Evolutionary conservation across 2,329 filamentous ascomycete genomes (phyloP).

Genomic region (Colletotrichum ledebouriae): DNA sequence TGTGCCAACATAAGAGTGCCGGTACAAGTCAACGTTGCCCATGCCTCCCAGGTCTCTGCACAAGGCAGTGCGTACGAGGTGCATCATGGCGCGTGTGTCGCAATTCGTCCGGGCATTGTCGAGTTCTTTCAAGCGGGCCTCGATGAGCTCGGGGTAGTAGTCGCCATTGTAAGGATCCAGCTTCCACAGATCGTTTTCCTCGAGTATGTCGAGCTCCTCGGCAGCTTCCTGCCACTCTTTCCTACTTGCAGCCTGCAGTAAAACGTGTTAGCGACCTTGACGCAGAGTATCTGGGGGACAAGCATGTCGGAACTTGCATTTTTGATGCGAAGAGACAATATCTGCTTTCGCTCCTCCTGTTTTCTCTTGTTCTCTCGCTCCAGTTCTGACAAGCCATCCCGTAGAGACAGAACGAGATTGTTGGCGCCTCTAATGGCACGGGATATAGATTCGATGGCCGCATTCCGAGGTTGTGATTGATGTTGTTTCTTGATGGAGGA

Average conservation of each 20-base stretch:
- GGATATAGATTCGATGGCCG: conserved; percentile 44
- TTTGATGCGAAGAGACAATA: conserved; percentile 74
- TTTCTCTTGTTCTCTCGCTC: conserved; percentile 62
- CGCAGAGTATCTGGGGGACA: background rate
- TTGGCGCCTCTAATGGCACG: conserved; percentile 56
- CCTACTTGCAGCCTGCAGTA: conserved; percentile 73
- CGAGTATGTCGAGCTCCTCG: conserved; percentile 80
- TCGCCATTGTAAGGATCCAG: conserved; percentile 70
- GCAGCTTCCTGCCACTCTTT: conserved; percentile 83
- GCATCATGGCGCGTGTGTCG: conserved; percentile 83
- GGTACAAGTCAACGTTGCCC: conserved; percentile 85
- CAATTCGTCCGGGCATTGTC: conserved; percentile 79
- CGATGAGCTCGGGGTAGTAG: conserved; percentile 79
- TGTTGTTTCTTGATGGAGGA: conserved; percentile 36
- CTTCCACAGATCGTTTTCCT: conserved; percentile 89
- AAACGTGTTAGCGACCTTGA: conserved; percentile 3
- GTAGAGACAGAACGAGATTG: conserved; percentile 60
- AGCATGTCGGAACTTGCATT: conserved; percentile 63
- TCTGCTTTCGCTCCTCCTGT: conserved; percentile 71
- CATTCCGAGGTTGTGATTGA: conserved; percentile 19
- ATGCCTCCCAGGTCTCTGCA: conserved; percentile 88
- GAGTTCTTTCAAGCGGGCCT: conserved; percentile 77
- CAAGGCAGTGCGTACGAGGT: conserved; percentile 83
- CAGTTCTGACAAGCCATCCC: conserved; percentile 65
- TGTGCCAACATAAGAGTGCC: conserved; percentile 86